These are phyloP conservation scores for Parmelia sp. DNA, from an alignment of 495 filamentous ascomycete genomes.

Conservation along the genomic window DNA sequence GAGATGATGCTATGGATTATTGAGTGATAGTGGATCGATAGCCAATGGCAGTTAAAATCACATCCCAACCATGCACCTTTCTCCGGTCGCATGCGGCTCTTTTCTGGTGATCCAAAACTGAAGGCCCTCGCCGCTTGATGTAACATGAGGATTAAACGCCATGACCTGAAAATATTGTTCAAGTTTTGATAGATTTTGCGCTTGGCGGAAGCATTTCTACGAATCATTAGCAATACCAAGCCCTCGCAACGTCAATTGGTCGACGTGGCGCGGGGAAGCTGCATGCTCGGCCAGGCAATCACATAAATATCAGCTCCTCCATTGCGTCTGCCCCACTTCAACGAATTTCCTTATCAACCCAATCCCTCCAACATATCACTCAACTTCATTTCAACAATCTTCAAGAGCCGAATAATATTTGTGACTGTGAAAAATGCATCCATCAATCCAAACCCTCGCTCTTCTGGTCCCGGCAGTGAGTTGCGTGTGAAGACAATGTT, in stretches of 20 bases:
- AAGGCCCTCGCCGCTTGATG: not conserved
- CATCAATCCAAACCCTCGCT: not conserved
- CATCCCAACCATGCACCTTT: no score
- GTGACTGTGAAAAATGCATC: not conserved
- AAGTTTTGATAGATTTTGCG: no score
- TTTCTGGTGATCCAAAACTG: not conserved
- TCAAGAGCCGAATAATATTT: no score
- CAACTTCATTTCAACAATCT: not conserved
- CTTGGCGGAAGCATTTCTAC: no score
- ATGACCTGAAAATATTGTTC: no score
- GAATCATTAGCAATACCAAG: no score
- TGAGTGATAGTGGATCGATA: no score
- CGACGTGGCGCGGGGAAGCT: not conserved
- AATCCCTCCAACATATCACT: not conserved
- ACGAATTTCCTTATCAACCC: no score
- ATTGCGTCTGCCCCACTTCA: not conserved
- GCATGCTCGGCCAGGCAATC: not conserved
- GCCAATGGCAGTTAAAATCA: no score
- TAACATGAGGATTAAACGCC: no score
- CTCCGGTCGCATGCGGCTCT: not conserved
- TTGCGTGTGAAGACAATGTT: not conserved
- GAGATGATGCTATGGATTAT: no score
- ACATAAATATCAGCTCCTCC: not conserved
- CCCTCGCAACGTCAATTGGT: not conserved
- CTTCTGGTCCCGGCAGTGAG: not conserved